Evolutionary conservation across 2,329 filamentous ascomycete genomes (phyloP).

Genomic region (Apiospora sp.): DNA sequence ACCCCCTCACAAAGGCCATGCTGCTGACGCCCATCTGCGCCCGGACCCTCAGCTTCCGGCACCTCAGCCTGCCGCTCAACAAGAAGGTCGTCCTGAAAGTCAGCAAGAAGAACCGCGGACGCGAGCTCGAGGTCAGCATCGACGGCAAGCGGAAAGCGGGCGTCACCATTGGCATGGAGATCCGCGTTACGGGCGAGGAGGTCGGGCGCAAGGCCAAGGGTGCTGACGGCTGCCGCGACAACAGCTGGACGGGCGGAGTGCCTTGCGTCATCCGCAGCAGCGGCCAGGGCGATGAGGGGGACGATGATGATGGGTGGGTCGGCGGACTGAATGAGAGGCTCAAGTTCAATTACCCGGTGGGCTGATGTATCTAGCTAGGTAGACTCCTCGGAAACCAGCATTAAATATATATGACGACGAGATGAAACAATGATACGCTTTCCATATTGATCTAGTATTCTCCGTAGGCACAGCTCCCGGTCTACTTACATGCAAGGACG

Average conservation of each 20-base stretch:
- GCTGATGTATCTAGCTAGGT: conserved; percentile 44
- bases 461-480: too few species aligned
- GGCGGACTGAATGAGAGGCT: conserved; percentile 90
- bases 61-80: conserved; percentile 86
- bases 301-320: conserved; percentile 93
- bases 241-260: conserved; percentile 67
- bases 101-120: conserved; percentile 79
- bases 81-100: conserved; percentile 84
- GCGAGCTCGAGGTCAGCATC: conserved; percentile 80
- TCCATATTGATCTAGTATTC: neutral
- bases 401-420: neutral
- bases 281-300: conserved; percentile 52
- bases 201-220: conserved; percentile 58
- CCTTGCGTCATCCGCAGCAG: conserved; percentile 83
- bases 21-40: conserved; percentile 95
- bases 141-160: conserved; percentile 76
- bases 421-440: neutral
- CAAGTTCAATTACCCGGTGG: conserved; percentile 98
- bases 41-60: conserved; percentile 88
- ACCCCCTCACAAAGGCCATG: conserved; percentile 87
- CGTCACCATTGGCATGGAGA: conserved; percentile 80
- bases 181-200: conserved; percentile 86
- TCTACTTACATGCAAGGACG: too few species aligned
- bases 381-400: neutral
- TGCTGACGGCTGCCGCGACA: conserved; percentile 27